Percentiles rank a stretch among this genome's conserved stretches.
phyloP scores from a whole-genome alignment of 495 filamentous ascomycete genomes.

The Penicillium crystallinum region DNA sequence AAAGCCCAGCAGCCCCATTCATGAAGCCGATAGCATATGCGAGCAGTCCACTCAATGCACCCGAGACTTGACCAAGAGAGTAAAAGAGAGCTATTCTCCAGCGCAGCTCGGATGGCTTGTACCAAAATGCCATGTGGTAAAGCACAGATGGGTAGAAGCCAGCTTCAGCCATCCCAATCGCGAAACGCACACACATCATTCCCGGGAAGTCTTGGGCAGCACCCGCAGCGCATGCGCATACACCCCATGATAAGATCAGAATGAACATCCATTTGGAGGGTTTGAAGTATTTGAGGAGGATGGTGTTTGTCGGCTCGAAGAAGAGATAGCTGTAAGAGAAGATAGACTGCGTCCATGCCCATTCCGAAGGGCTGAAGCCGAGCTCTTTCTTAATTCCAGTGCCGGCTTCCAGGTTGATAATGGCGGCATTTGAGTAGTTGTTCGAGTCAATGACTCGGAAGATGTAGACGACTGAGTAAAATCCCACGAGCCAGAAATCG shows the following conservation, averaged over 20 bases:
- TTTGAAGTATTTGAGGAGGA: conserved; percentile 27
- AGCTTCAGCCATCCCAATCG: conserved; percentile 37
- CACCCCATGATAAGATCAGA: conserved; percentile 37
- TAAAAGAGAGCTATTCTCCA: conserved; percentile 36
- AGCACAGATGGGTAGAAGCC: conserved; percentile 37
- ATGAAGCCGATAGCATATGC: conserved; percentile 39
- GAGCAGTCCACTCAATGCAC: conserved; percentile 35
- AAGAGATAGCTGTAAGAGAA: conserved; percentile 39
- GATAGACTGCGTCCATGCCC: conserved; percentile 40
- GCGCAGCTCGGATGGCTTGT: conserved; percentile 33
- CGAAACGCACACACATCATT: conserved; percentile 38
- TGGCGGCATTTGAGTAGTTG: conserved; percentile 43
- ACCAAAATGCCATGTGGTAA: conserved; percentile 41
- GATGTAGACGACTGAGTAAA: conserved; percentile 40
- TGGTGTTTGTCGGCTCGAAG: conserved; percentile 39
- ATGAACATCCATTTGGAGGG: conserved; percentile 44
- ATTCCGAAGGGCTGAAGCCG: conserved; percentile 29
- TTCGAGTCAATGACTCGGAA: conserved; percentile 37
- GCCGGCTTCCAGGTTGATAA: conserved; percentile 43
- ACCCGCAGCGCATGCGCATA: conserved; percentile 31
- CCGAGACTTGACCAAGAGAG: conserved; percentile 30
- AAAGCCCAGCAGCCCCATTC: conserved; percentile 28
- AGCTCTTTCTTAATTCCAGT: conserved; percentile 42
- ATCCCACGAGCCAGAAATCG: conserved; percentile 39
- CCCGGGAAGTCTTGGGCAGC: conserved; percentile 34